These are phyloP conservation scores for Phytophthora pluvialis DNA, from an alignment of 352 stramenopile species.

Conservation along the genomic window DNA sequence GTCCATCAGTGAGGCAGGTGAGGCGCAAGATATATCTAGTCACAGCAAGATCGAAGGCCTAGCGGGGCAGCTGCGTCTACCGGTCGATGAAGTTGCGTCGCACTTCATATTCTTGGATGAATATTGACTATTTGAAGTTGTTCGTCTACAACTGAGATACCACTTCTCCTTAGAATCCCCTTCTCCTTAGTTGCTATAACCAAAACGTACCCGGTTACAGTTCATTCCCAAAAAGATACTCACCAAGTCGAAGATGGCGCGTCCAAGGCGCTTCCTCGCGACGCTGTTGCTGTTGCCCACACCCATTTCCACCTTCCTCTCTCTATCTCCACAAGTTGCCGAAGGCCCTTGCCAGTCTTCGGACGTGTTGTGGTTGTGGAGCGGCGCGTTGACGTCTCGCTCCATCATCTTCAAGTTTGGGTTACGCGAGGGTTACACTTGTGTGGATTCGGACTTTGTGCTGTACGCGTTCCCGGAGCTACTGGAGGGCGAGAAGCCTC, in stretches of 20 bases:
- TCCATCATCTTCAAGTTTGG: constrained; percentile 79
- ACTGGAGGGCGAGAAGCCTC: constrained; percentile 46
- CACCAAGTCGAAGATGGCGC: constrained; percentile 4
- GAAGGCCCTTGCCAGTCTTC: constrained; percentile 38
- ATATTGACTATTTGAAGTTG: constrained; percentile 21
- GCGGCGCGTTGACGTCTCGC: constrained; percentile 65
- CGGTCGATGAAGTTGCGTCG: constrained; percentile 51
- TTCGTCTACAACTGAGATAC: too few relatives aligned
- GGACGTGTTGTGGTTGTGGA: constrained; percentile 79
- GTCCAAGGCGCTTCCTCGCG: constrained; percentile 1
- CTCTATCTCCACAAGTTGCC: not conserved
- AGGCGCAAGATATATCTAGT: constrained; percentile 25
- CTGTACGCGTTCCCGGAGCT: constrained; percentile 64
- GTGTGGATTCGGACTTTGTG: constrained; percentile 55
- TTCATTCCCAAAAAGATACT: constrained; percentile 11
- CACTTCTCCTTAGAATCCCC: too few relatives aligned
- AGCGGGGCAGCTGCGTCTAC: constrained; percentile 57
- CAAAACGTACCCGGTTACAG: constrained; percentile 11
- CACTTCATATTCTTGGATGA: constrained; percentile 66
- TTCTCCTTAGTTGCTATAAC: not conserved
- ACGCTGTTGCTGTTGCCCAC: constrained; percentile 23
- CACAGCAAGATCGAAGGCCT: constrained; percentile 47
- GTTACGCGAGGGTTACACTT: constrained; percentile 59
- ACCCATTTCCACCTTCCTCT: not conserved
- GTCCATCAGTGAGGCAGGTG: not conserved